Evolutionary conservation across 2,329 filamentous ascomycete species (phyloP), one percentile per base, ranked within the genome.

Genomic region (Apiospora aurea): DNA sequence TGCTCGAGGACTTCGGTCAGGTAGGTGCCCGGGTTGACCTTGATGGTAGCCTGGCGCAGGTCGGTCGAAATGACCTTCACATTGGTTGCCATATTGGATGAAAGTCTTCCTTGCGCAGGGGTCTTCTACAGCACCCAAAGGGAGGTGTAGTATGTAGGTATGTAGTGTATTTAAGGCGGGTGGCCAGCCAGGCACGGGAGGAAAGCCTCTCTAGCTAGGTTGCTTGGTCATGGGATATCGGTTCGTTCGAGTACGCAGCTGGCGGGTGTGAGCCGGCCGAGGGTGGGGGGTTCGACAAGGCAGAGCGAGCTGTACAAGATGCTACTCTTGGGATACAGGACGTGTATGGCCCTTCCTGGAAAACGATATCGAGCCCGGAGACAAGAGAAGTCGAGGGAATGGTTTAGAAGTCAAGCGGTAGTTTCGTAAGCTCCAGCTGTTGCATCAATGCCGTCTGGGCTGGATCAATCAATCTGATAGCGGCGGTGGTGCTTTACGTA

Each of bases 11-110:
- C 89, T 79, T 98, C 95, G 72, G 92, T 92, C 76, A 99, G 85
- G 77, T 94, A 93, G 75, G 92, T 97, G 71, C 88, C 88, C 0
- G 95, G 94, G 0, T 88, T 92, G 71, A 96, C 95, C 82, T 97
- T 97, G 82, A 99, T 87, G 57, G 90, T 93, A 69, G 91, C 89
- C 77, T 94, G 90, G 76, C 93, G 91, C 76, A 95, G 88, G 76
- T 94, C 91, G 51, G 92, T 90, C 81, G 96, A 92, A 75, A 97
- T 91, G 70, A 98, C 94, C 77, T 95, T 92, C 72, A 98, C 94
- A 81, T 96, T 93, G 70, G 95, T 93, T 75, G 94, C 90, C 94
- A 97, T 97, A 75, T 74, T 84, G 79, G 18, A 34, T 21, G 53
- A 7, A 49, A n/a, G 29, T 14, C 29, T 64, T 38, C 10, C 16